phyloP scores from a whole-genome alignment of 129 eudicot species.

The Flaveria brownii region DNA sequence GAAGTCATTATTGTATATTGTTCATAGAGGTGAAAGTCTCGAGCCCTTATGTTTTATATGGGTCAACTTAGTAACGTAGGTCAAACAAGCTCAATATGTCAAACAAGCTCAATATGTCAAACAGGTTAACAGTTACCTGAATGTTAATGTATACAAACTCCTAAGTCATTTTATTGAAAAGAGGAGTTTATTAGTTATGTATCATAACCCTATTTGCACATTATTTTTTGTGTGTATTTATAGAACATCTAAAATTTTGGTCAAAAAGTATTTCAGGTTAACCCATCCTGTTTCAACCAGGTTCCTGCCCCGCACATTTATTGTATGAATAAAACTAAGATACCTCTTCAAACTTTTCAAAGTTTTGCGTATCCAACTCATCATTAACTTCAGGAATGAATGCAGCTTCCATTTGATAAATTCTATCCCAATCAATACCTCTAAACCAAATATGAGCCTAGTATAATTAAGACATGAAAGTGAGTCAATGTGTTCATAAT shows the following conservation, averaged over 20 bases:
- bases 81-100: background rate
- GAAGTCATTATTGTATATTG: background rate
- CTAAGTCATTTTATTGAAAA: background rate
- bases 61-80: background rate
- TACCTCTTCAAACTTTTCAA: constrained; percentile 96
- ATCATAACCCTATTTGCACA: background rate
- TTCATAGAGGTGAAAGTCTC: background rate
- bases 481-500: constrained; percentile 20
- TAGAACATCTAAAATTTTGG: background rate
- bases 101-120: background rate
- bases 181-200: background rate
- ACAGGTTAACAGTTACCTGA: background rate
- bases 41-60: background rate
- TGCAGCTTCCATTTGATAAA: constrained; percentile 92
- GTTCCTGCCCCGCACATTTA: background rate
- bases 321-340: background rate
- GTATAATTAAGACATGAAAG: constrained; percentile 27
- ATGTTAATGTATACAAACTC: background rate
- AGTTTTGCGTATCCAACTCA: constrained; percentile 95
- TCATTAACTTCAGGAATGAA: constrained; percentile 93
- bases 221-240: background rate
- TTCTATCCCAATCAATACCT: constrained; percentile 86
- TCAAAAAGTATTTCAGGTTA: background rate
- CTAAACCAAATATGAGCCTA: constrained; percentile 91
- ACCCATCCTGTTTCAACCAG: background rate